These are phyloP conservation scores for Glarea lozoyensis DNA, from an alignment of 495 filamentous ascomycete species.

Conservation along the genomic window DNA sequence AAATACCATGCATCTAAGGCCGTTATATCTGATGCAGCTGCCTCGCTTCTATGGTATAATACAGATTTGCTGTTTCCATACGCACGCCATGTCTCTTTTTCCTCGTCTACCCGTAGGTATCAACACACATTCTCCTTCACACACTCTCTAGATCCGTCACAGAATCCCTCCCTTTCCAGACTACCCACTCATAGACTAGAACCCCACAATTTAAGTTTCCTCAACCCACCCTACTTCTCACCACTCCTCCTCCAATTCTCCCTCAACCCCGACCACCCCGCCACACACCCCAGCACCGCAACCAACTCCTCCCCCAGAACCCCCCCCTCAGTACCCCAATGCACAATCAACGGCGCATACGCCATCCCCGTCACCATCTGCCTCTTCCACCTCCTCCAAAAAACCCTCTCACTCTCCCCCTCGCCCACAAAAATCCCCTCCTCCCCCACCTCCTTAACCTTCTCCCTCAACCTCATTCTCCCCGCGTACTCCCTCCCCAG, in stretches of 20 bases:
- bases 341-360: slow-evolving; percentile 54
- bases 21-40: no score
- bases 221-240: no score
- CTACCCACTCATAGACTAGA: no score
- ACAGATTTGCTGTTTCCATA: no score
- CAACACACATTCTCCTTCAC: no score
- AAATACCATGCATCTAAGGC: no score
- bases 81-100: no score
- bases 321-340: slow-evolving; percentile 74
- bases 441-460: slow-evolving; percentile 25
- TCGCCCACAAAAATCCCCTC: slow-evolving; percentile 11
- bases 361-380: slow-evolving; percentile 40
- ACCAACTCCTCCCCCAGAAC: slow-evolving; percentile 48
- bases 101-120: no score
- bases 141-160: no score
- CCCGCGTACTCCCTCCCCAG: slow-evolving; percentile 28
- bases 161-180: no score
- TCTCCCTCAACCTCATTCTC: slow-evolving; percentile 5
- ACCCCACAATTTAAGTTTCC: no score
- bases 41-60: no score
- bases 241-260: slow-evolving; percentile 47
- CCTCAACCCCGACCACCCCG: slow-evolving; percentile 57
- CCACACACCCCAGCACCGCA: slow-evolving; percentile 55
- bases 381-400: slow-evolving; percentile 34
- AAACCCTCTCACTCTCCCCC: slow-evolving; percentile 25